Evolutionary conservation across 2,329 filamentous ascomycete species (phyloP), one percentile per base, ranked within the genome.

Genomic region (Cladobotryum protrusum): DNA sequence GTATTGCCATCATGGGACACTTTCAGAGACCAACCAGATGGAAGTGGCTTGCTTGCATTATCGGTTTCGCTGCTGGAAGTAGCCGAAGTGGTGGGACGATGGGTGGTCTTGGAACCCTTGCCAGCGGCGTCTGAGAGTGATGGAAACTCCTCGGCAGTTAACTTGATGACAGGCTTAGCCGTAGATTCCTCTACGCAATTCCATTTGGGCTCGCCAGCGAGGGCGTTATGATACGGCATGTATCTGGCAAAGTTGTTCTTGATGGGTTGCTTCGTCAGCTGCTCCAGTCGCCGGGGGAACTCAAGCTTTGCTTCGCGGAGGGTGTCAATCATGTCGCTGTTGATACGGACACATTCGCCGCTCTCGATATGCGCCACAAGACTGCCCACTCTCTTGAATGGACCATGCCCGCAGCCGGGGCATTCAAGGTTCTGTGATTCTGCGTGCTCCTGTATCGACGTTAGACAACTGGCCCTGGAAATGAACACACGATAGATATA

Each of bases 341-440:
- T 61, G 50, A 80, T 67, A 0, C 35, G 46, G 1, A 50, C 24
- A 53, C 77, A 81, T 1, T 66, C 48, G 19, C 64, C 58, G 2
- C 55, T 54, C 58, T 80, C 75, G 3, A 80, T 64, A 45, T 81
- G 77, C 1, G 52, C 35, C 47, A 79, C 67, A 34, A 77, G 67
- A 0, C 45, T 54, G 1, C 67, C 63, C 0, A 72, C 61, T 1
- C 66, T 63, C 1, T 32, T 43, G 49, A 76, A 78, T 1, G 60
- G 61, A 2, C 56, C 63, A 1, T 57, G 52, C 0, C 57, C 45
- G 51, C 77, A 81, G 20, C 71, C 76, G 1, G 75, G 74, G 43
- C 77, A 81, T 3, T 54, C 43, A 1, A 81, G 64, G 2, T 68
- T 52, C 47, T 76, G 72, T 15, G 62, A 56, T 12, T 65, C 54